These are phyloP conservation scores for Penicillium sp. DNA, from an alignment of 2,329 filamentous ascomycete species.

Conservation along the genomic window DNA sequence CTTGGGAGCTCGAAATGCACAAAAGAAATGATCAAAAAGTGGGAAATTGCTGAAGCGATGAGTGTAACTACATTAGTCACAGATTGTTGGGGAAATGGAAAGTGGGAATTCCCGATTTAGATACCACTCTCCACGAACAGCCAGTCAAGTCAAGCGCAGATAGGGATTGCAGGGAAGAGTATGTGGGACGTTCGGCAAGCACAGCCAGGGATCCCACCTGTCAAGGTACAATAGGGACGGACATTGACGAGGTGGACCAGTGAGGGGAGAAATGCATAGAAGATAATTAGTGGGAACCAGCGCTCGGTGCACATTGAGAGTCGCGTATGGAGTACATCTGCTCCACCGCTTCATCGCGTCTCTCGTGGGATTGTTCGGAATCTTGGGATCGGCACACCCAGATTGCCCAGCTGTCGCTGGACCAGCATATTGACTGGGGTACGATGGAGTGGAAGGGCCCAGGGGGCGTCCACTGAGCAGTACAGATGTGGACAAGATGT, in stretches of 20 bases:
- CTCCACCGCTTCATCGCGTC: constrained; percentile 18
- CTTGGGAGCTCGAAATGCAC: not conserved
- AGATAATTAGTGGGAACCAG: constrained; percentile 13
- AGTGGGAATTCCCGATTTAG: constrained; percentile 9
- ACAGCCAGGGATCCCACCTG: constrained; percentile 7
- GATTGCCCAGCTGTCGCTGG: not conserved
- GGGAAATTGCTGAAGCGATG: not conserved
- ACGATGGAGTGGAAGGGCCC: not conserved
- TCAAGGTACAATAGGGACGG: constrained; percentile 17
- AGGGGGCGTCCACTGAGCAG: constrained; percentile 1
- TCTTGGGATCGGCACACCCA: not conserved
- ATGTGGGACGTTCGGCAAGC: not conserved
- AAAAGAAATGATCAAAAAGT: not conserved
- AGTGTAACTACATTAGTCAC: constrained; percentile 5
- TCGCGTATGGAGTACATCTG: constrained; percentile 3
- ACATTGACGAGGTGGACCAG: constrained; percentile 1
- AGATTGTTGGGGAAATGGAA: constrained; percentile 3
- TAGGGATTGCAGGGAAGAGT: not conserved
- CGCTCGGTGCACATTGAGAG: constrained; percentile 10
- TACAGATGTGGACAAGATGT: not conserved
- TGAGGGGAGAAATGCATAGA: constrained; percentile 8
- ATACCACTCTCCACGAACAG: constrained; percentile 9
- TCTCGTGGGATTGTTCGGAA: not conserved
- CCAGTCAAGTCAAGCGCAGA: constrained; percentile 1
- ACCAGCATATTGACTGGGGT: not conserved